Evolutionary conservation across 2,329 filamentous ascomycete genomes (phyloP).

Genomic region (Verticillium nubilum): DNA sequence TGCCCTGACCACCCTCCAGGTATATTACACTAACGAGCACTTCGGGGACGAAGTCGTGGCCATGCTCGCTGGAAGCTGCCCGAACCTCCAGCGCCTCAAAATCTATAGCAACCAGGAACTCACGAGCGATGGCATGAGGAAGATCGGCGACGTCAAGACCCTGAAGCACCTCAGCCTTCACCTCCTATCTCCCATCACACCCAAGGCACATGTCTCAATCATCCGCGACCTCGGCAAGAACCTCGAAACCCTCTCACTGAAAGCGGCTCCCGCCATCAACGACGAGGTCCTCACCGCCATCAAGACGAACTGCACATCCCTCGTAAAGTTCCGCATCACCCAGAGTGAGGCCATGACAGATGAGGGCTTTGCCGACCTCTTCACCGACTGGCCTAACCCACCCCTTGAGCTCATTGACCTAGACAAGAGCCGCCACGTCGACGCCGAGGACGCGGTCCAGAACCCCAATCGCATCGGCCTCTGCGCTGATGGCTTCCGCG

Average conservation of each 20-base stretch:
- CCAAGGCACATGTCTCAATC: constrained; percentile 54
- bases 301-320: constrained; percentile 59
- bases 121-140: constrained; percentile 57
- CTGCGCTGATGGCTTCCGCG: constrained; percentile 68
- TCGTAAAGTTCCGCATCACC: constrained; percentile 76
- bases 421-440: constrained; percentile 70
- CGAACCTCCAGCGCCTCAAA: constrained; percentile 69
- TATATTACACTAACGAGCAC: constrained; percentile 79
- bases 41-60: constrained; percentile 67
- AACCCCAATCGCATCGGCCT: constrained; percentile 65
- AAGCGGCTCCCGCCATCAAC: constrained; percentile 60
- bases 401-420: constrained; percentile 68
- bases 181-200: constrained; percentile 50
- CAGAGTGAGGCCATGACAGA: constrained; percentile 75
- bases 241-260: constrained; percentile 74
- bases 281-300: constrained; percentile 67
- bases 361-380: constrained; percentile 64
- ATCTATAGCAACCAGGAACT: constrained; percentile 74
- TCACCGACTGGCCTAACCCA: constrained; percentile 70
- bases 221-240: constrained; percentile 56
- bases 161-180: constrained; percentile 74
- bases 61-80: constrained; percentile 58
- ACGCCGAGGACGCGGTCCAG: constrained; percentile 62
- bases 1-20: constrained; percentile 61
- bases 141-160: constrained; percentile 55